Evolutionary conservation across 1,139 yeast genomes (phyloP), one percentile per base, ranked within the genome.

Genomic region (Ogataea hybrid): DNA sequence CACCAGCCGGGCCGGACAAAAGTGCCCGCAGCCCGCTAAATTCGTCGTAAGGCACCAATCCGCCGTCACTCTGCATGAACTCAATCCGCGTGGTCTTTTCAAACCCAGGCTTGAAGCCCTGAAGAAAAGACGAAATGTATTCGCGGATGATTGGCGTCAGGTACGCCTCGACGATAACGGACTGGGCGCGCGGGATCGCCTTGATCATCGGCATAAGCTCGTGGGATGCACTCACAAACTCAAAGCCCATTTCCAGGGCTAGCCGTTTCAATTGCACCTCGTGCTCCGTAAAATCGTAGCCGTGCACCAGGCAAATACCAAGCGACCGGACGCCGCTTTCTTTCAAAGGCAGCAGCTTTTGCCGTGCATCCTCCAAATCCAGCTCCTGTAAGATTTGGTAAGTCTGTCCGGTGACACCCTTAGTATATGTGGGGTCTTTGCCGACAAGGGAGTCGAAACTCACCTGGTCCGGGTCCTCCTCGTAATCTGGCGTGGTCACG

Each of bases 401-500:
- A 20, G 65, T 54, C 45, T 59, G 58, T 33, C 44, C 41, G 8
- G 48, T 62, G 52, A 6, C 48, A 46, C 25, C 57, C 15, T 17
- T 29, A 8, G 32, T 34, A 21, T 32, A 29, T 4, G 23, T 25
- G 3, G 12, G 31, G 17, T 41, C 46, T 7, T 34, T n/a, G 12
- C 40, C 43, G 21, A 47, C 32, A 25, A 44, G 21, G 5, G 41
- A 41, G 16, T 43, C 36, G 33, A 21, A 42, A 18, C 30, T 32
- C 23, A 17, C 43, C 16, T 33, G 35, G 14, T 42, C 59, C 6
- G 81, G 81, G 54, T 79, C 81, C 52, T 78, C 89, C 4, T 79
- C 68, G 53, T 70, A 81, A 40, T 79, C 84, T 48, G 81, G 86
- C 25, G 81, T 59, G 1, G 89, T 81, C 12, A 84, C 84, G 44